Evolutionary conservation across 768 basidiomycete genomes (phyloP).

Genomic region (Lentinula raphanica): DNA sequence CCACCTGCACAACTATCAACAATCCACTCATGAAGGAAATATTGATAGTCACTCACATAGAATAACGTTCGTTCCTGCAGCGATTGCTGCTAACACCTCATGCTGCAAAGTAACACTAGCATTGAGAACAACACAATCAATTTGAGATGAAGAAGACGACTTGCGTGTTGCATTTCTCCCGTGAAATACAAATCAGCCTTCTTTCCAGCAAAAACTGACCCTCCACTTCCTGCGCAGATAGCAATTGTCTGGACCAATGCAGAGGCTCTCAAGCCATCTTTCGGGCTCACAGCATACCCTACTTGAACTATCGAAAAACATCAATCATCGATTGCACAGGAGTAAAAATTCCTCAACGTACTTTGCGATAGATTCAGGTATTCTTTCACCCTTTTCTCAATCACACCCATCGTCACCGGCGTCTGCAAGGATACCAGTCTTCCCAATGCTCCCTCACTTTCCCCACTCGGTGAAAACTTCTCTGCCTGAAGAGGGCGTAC

Average conservation of each 20-base stretch:
- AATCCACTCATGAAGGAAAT: neutral
- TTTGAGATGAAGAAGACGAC: slow-evolving; percentile 16
- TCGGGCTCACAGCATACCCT: slow-evolving; percentile 40
- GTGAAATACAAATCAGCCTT: slow-evolving; percentile 87
- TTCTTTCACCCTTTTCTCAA: slow-evolving; percentile 65
- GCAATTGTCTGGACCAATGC: slow-evolving; percentile 59
- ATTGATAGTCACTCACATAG: slow-evolving; percentile 53
- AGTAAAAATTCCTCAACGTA: slow-evolving; percentile 27
- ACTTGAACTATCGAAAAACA: slow-evolving; percentile 53
- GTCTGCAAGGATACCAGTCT: slow-evolving; percentile 59
- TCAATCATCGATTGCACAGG: slow-evolving; percentile 6
- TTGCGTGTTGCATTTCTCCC: slow-evolving; percentile 87
- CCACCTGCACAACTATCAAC: slow-evolving; percentile 47
- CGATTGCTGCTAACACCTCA: slow-evolving; percentile 78
- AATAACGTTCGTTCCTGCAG: slow-evolving; percentile 72
- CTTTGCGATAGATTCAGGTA: slow-evolving; percentile 57
- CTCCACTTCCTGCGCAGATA: slow-evolving; percentile 90
- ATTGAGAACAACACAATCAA: neutral
- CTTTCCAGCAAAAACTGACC: slow-evolving; percentile 63
- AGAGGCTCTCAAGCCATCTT: slow-evolving; percentile 16
- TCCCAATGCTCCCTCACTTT: slow-evolving; percentile 56
- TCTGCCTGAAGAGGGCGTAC: slow-evolving; percentile 31
- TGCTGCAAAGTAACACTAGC: slow-evolving; percentile 46
- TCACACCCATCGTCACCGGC: slow-evolving; percentile 51
- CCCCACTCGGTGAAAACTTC: slow-evolving; percentile 32